These are phyloP conservation scores for Quaeritorhiza haematococci DNA, from an alignment of 371 early-diverging fungal genomes.

Conservation along the genomic window DNA sequence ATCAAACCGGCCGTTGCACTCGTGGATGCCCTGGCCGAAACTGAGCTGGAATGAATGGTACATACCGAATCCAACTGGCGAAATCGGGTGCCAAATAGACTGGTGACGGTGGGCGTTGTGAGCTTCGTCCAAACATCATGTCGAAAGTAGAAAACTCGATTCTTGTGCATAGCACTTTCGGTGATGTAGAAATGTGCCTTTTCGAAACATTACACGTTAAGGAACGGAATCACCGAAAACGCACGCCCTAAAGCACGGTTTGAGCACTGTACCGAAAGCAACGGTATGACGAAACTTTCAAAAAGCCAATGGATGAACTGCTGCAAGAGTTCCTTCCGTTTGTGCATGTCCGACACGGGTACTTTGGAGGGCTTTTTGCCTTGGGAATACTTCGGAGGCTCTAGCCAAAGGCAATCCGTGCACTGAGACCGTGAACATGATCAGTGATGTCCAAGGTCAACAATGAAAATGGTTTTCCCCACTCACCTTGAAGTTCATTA, in stretches of 20 bases:
- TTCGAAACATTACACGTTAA: neutral
- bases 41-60: neutral
- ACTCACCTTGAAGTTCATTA: slow-evolving; percentile 54
- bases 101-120: slow-evolving; percentile 32
- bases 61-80: too few relatives aligned
- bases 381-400: slow-evolving; percentile 16
- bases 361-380: slow-evolving; percentile 9
- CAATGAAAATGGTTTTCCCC: neutral
- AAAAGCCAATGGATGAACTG: slow-evolving; percentile 68
- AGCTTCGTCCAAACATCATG: slow-evolving; percentile 66
- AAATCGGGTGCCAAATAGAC: neutral
- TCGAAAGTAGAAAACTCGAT: slow-evolving; percentile 67
- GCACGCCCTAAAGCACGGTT: neutral
- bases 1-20: too few relatives aligned
- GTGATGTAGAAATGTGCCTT: slow-evolving; percentile 73
- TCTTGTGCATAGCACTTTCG: slow-evolving; percentile 49
- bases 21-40: neutral
- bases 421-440: slow-evolving; percentile 9
- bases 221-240: slow-evolving; percentile 2
- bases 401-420: slow-evolving; percentile 38
- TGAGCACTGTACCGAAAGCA: slow-evolving; percentile 44
- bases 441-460: slow-evolving; percentile 6
- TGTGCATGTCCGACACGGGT: slow-evolving; percentile 43
- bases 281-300: slow-evolving; percentile 44
- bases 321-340: slow-evolving; percentile 43